Evolutionary conservation across 805 yeast species (phyloP).

Genomic region (Cyberlindnera saturnus): DNA sequence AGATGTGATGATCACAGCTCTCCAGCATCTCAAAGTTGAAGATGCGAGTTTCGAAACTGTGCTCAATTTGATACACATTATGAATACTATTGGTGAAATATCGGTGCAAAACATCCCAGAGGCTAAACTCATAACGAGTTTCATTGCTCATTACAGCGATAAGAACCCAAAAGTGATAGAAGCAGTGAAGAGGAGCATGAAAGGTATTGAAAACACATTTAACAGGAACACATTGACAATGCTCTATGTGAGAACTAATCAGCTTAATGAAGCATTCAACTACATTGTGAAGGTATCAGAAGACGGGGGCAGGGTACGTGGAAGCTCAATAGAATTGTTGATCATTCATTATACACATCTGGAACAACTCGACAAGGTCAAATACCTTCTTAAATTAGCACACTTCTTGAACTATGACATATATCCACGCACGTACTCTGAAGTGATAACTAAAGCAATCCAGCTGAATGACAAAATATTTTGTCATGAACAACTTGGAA

Average conservation of each 20-base stretch:
- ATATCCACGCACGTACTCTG: conserved; percentile 11
- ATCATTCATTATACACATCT: conserved; percentile 6
- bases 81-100: not conserved
- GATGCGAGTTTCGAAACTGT: conserved; percentile 1
- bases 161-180: not conserved
- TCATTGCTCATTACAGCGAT: not conserved
- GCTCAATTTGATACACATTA: not conserved
- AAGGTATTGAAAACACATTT: not conserved
- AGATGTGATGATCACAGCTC: not conserved
- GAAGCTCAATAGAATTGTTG: conserved; percentile 10
- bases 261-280: conserved; percentile 7
- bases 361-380: conserved; percentile 6
- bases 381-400: conserved; percentile 3
- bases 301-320: not conserved
- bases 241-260: conserved; percentile 4
- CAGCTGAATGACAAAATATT: conserved; percentile 2
- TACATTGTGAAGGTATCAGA: not conserved
- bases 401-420: conserved; percentile 2
- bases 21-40: not conserved
- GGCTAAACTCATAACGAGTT: not conserved
- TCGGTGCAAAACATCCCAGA: not conserved
- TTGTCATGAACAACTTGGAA: conserved; percentile 3
- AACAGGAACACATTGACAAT: conserved; percentile 5
- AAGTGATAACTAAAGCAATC: conserved; percentile 9
- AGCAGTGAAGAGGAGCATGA: not conserved